Percentiles rank a stretch among this genome's conserved stretches.
Conservation (phyloP, 805 yeast species). For the Candida pseudofarinosa region DNA sequence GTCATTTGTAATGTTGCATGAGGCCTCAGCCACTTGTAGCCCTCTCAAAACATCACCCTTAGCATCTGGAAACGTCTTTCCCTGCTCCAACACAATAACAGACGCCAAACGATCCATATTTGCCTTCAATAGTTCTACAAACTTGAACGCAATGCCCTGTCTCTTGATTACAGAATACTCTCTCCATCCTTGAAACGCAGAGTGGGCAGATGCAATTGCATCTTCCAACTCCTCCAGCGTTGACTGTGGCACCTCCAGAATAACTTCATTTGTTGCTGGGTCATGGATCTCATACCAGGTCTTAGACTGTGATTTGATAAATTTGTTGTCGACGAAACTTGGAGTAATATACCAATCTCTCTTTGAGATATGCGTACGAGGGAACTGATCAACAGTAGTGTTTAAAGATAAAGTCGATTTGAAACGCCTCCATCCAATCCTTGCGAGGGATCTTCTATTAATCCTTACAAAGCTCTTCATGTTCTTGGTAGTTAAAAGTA, state of each 20-base stretch:
- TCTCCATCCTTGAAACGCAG: slow-evolving; percentile 59
- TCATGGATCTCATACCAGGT: slow-evolving; percentile 69
- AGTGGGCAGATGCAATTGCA: slow-evolving; percentile 62
- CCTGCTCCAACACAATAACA: slow-evolving; percentile 47
- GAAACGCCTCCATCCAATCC: background rate
- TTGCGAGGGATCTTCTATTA: background rate
- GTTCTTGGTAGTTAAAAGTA: background rate
- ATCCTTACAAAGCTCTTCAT: background rate
- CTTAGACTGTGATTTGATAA: slow-evolving; percentile 45
- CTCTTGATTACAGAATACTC: slow-evolving; percentile 56
- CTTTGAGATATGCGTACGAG: slow-evolving; percentile 34
- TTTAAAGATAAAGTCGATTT: slow-evolving; percentile 14
- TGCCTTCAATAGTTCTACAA: slow-evolving; percentile 57
- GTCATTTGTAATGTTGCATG: slow-evolving; percentile 62
- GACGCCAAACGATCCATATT: slow-evolving; percentile 69
- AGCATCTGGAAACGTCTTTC: slow-evolving; percentile 73
- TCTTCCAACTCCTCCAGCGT: slow-evolving; percentile 61
- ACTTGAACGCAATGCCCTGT: slow-evolving; percentile 69
- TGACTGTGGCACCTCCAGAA: slow-evolving; percentile 68
- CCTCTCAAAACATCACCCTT: slow-evolving; percentile 72
- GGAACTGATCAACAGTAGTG: slow-evolving; percentile 34
- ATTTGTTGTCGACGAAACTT: slow-evolving; percentile 47
- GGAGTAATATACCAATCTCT: slow-evolving; percentile 48
- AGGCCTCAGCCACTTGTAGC: slow-evolving; percentile 73
- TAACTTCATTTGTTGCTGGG: slow-evolving; percentile 68